These are phyloP conservation scores for Wickerhamiella siamensis DNA, from an alignment of 805 yeast genomes.

Conservation along the genomic window DNA sequence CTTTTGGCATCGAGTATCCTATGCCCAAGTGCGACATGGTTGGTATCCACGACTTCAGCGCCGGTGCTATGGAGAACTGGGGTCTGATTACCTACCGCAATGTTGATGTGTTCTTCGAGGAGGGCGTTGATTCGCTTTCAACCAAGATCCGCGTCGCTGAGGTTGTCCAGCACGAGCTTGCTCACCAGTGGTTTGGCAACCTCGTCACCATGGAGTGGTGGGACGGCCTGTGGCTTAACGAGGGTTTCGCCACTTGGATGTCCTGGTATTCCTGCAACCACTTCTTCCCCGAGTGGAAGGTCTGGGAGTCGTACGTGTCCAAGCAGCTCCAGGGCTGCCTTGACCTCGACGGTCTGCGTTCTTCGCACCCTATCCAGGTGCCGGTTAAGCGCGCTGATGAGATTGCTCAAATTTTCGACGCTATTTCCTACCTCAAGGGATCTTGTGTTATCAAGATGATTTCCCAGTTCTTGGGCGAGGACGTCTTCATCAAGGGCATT, in stretches of 20 bases:
- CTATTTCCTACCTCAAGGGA: constrained; percentile 70
- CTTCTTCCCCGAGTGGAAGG: constrained; percentile 71
- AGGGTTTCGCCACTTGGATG: constrained; percentile 83
- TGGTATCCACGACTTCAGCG: constrained; percentile 66
- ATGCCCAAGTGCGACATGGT: constrained; percentile 69
- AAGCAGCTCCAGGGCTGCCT: constrained; percentile 66
- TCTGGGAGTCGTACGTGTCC: constrained; percentile 62
- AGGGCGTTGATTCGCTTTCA: constrained; percentile 43
- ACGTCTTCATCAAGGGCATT: constrained; percentile 57
- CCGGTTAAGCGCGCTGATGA: constrained; percentile 67
- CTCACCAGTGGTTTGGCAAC: constrained; percentile 88
- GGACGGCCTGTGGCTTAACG: constrained; percentile 84
- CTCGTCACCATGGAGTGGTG: constrained; percentile 88
- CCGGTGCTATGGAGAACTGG: constrained; percentile 90
- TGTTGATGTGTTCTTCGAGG: constrained; percentile 51
- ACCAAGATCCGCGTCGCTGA: constrained; percentile 63
- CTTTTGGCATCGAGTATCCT: constrained; percentile 60
- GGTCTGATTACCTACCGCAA: constrained; percentile 61
- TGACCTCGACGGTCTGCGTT: constrained; percentile 52
- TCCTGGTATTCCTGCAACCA: constrained; percentile 56
- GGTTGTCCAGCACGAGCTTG: constrained; percentile 74
- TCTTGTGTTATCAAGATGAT: constrained; percentile 68
- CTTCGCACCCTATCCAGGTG: constrained; percentile 72
- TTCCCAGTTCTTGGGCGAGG: constrained; percentile 54
- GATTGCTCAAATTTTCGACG: constrained; percentile 70